Percentiles rank a stretch among this genome's conserved stretches.
These are phyloP conservation scores for Pichia sp. DNA, from an alignment of 1,139 yeast genomes.

Conservation along the genomic window DNA sequence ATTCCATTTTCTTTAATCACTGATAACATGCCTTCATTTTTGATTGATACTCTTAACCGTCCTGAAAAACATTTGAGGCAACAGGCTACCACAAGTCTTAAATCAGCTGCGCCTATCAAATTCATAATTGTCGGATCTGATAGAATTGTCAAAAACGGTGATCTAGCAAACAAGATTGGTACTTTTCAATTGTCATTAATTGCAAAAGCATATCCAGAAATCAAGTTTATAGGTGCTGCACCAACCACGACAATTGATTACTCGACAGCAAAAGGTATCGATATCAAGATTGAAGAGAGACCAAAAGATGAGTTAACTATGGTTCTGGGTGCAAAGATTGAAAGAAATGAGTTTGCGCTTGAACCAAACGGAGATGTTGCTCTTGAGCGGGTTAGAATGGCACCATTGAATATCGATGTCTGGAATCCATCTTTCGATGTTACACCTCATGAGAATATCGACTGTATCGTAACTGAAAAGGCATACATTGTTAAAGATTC, in stretches of 20 bases:
- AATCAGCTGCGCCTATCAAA: conserved; percentile 53
- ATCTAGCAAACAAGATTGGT: conserved; percentile 96
- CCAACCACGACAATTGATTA: conserved; percentile 86
- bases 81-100: conserved; percentile 11
- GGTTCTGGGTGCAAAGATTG: conserved; percentile 58
- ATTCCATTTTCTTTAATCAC: conserved; percentile 87
- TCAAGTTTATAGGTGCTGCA: conserved; percentile 88
- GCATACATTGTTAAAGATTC: conserved; percentile 43
- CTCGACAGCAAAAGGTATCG: conserved; percentile 57
- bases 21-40: conserved; percentile 85
- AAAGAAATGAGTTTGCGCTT: conserved; percentile 20
- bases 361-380: conserved; percentile 19
- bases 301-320: conserved; percentile 73
- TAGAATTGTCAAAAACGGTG: conserved; percentile 85
- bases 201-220: conserved; percentile 42
- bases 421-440: conserved; percentile 98
- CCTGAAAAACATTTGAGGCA: conserved; percentile 18
- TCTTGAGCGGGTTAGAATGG: conserved; percentile 58
- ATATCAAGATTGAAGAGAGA: conserved; percentile 80
- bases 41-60: conserved; percentile 36
- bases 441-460: conserved; percentile 75
- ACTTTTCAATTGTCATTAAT: conserved; percentile 81
- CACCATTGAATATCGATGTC: conserved; percentile 76
- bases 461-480: conserved; percentile 81
- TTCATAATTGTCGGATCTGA: conserved; percentile 98